A percentile compares a stretch with the other conserved stretches of the same genome.
Evolutionary conservation across 2,329 filamentous ascomycete genomes (phyloP).

Genomic region (Cordyceps militaris): DNA sequence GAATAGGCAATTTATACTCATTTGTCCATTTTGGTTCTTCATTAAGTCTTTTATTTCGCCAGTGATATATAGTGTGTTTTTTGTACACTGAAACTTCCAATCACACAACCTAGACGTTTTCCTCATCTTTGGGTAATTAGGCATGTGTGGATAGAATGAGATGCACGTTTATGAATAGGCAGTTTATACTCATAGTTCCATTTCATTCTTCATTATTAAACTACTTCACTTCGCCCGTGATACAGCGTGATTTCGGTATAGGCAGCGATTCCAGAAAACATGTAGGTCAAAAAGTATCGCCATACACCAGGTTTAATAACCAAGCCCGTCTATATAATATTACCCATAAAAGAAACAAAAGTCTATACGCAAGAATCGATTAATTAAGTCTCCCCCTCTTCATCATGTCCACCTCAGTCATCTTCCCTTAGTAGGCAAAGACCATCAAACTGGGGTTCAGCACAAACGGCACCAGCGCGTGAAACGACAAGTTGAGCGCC

Average conservation of each 20-base stretch:
- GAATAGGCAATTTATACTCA: not conserved
- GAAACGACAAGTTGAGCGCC: constrained; percentile 41
- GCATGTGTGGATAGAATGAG: not conserved
- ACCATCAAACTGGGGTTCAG: constrained; percentile 56
- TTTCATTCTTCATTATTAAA: not conserved
- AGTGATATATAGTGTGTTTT: not conserved
- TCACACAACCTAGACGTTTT: not conserved
- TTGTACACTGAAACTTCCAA: too few relatives aligned
- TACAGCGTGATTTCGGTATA: not conserved
- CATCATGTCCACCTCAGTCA: not conserved
- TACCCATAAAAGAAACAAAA: not conserved
- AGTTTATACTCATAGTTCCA: not conserved
- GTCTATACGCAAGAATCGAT: not conserved
- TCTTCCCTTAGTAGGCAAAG: constrained; percentile 7
- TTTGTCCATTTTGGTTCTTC: not conserved
- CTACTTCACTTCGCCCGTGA: not conserved
- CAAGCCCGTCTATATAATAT: not conserved
- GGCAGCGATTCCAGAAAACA: not conserved
- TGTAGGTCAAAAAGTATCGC: not conserved
- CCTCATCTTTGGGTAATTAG: not conserved
- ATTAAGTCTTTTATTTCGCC: not conserved
- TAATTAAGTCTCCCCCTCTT: not conserved
- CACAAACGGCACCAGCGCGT: constrained; percentile 52
- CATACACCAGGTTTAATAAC: not conserved
- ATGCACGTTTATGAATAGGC: not conserved